phyloP scores from a whole-genome alignment of 805 yeast species.

The Saturnispora gosingensis region DNA sequence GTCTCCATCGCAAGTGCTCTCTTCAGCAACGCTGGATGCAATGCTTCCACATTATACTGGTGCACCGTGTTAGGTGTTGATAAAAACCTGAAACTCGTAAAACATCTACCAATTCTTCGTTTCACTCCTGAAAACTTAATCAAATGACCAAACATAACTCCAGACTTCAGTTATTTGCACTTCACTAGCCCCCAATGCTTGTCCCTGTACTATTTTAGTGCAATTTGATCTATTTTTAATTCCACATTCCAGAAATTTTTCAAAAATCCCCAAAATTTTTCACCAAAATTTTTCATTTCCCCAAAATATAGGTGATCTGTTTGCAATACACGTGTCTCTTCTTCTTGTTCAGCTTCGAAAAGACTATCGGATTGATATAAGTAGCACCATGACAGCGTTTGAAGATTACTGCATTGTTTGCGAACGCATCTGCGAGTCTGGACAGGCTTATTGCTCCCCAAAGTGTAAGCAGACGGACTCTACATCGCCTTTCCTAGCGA shows the following conservation, averaged over 20 bases:
- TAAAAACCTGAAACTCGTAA: not conserved
- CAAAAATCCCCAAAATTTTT: not conserved
- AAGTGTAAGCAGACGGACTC: slow-evolving; percentile 22
- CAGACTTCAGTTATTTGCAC: not conserved
- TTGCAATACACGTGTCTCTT: not conserved
- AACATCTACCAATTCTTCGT: not conserved
- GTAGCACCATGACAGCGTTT: slow-evolving; percentile 29
- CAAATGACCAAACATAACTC: not conserved
- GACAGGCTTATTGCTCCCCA: slow-evolving; percentile 28
- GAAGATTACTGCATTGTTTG: slow-evolving; percentile 31
- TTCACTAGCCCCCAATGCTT: not conserved
- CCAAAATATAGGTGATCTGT: not conserved
- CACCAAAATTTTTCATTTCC: not conserved
- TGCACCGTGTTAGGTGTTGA: not conserved
- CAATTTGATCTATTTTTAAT: not conserved
- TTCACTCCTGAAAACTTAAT: not conserved
- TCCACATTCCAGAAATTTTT: slow-evolving; percentile 4
- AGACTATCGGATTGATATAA: not conserved
- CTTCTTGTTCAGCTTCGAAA: not conserved
- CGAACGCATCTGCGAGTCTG: slow-evolving; percentile 26
- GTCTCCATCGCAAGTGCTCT: slow-evolving; percentile 35
- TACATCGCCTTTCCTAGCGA: slow-evolving; percentile 19
- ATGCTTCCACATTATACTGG: not conserved
- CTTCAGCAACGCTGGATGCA: slow-evolving; percentile 42
- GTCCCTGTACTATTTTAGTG: not conserved